These are phyloP conservation scores for Candida easanensis DNA, from an alignment of 805 yeast genomes.

Conservation along the genomic window DNA sequence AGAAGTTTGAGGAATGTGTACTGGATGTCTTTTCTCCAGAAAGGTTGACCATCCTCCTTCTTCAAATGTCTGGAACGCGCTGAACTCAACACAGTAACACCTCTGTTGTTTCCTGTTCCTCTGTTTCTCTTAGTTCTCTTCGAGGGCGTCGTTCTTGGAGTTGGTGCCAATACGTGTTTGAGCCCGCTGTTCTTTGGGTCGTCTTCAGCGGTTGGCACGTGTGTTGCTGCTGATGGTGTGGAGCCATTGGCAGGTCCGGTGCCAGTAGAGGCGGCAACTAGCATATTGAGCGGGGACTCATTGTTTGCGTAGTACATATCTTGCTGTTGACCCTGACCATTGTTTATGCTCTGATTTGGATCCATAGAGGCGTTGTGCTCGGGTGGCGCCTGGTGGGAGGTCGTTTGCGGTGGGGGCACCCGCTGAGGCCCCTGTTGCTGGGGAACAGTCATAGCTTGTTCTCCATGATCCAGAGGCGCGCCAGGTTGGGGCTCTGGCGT, in stretches of 20 bases:
- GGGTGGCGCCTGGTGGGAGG: too few relatives aligned
- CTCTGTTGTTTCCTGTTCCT: constrained; percentile 14
- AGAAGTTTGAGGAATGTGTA: constrained; percentile 67
- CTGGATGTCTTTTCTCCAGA: constrained; percentile 86
- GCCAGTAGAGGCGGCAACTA: background rate
- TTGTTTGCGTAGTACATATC: background rate
- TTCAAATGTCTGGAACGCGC: constrained; percentile 61
- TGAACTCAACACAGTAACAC: constrained; percentile 21
- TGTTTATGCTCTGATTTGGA: too few relatives aligned
- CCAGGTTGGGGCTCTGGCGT: constrained; percentile 1
- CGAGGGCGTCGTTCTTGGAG: constrained; percentile 10
- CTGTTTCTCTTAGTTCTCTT: constrained; percentile 15
- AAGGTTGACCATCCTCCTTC: constrained; percentile 88
- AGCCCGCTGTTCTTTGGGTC: background rate
- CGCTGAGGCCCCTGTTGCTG: background rate
- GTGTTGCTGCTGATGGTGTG: background rate
- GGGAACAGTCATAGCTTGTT: background rate
- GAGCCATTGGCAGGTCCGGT: background rate
- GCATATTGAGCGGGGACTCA: background rate
- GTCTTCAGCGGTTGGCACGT: too few relatives aligned
- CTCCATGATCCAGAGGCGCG: background rate
- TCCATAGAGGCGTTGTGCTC: too few relatives aligned
- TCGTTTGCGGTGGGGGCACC: background rate
- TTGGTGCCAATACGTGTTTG: constrained; percentile 6
- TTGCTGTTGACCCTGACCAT: background rate